These are phyloP conservation scores for Eucalyptus sp. DNA, from an alignment of 345 rosid genomes.

Conservation along the genomic window DNA sequence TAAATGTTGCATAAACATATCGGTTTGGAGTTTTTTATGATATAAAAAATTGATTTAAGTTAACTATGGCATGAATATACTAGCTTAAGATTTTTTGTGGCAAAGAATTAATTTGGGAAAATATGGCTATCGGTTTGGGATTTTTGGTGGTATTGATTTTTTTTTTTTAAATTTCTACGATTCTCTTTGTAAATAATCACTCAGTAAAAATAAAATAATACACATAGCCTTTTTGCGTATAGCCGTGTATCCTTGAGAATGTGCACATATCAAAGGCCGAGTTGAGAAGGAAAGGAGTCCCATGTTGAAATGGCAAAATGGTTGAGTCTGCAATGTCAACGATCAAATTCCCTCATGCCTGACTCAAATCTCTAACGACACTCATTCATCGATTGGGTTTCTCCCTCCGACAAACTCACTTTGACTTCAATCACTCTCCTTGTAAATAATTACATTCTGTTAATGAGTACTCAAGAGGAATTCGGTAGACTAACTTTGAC, in stretches of 20 bases:
- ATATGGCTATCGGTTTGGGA: accelerated
- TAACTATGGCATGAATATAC: not conserved
- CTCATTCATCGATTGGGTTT: not conserved
- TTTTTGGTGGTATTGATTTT: not conserved
- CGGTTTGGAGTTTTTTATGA: not conserved
- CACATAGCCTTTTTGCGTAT: not conserved
- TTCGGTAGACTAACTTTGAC: not conserved
- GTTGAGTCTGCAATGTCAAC: not conserved
- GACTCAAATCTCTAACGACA: not conserved
- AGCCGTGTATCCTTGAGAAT: not conserved
- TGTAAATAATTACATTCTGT: not conserved
- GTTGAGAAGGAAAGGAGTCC: not conserved
- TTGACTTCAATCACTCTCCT: not conserved
- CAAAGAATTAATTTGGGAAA: not conserved
- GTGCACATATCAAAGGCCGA: not conserved
- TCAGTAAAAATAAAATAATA: not conserved
- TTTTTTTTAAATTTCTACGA: accelerated
- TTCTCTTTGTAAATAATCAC: not conserved
- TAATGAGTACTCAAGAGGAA: not conserved
- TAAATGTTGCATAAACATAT: not conserved
- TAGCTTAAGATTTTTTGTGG: not conserved
- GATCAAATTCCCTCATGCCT: not conserved
- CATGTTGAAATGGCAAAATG: not conserved
- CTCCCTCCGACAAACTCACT: accelerated
- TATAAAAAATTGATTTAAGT: not conserved